These are phyloP conservation scores for Bidens hawaiensis DNA, from an alignment of 140 eudicot genomes.

Conservation along the genomic window DNA sequence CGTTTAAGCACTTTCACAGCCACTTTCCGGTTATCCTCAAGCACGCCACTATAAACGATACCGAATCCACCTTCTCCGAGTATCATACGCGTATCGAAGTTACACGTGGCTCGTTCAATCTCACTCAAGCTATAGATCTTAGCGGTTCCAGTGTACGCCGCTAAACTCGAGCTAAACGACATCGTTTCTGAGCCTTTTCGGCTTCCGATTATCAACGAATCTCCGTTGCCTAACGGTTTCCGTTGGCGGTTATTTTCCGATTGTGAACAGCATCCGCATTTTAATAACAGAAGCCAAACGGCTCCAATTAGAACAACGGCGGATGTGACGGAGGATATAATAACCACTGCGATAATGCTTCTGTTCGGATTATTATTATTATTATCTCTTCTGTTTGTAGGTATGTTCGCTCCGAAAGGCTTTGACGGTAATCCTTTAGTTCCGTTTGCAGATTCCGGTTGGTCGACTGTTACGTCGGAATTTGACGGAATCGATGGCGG, in stretches of 20 bases:
- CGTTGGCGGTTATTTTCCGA: slow-evolving; percentile 26
- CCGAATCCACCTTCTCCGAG: slow-evolving; percentile 99
- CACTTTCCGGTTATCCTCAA: slow-evolving; percentile 69
- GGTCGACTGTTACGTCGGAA: slow-evolving; percentile 40
- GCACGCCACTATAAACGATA: slow-evolving; percentile 76
- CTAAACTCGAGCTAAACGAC: slow-evolving; percentile 62
- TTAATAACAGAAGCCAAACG: slow-evolving; percentile 55
- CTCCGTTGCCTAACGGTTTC: slow-evolving; percentile 62
- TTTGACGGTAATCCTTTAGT: slow-evolving; percentile 47
- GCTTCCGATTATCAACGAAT: slow-evolving; percentile 58
- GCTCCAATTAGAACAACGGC: slow-evolving; percentile 50
- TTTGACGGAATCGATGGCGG: slow-evolving; percentile 63
- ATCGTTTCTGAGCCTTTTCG: slow-evolving; percentile 52
- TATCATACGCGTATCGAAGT: slow-evolving; percentile 50
- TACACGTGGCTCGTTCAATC: slow-evolving; percentile 62
- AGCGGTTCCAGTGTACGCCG: slow-evolving; percentile 68
- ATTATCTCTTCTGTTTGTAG: slow-evolving; percentile 33
- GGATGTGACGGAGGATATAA: slow-evolving; percentile 71
- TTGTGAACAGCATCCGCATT: slow-evolving; percentile 39
- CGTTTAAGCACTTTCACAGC: slow-evolving; percentile 92
- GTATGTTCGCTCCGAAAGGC: slow-evolving; percentile 77
- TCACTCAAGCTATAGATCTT: slow-evolving; percentile 66
- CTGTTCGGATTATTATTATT: slow-evolving; percentile 30
- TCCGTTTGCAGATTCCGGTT: slow-evolving; percentile 35
- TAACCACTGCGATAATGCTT: slow-evolving; percentile 50